These are phyloP conservation scores for Saturnispora bothae DNA, from an alignment of 805 yeast genomes.

Conservation along the genomic window DNA sequence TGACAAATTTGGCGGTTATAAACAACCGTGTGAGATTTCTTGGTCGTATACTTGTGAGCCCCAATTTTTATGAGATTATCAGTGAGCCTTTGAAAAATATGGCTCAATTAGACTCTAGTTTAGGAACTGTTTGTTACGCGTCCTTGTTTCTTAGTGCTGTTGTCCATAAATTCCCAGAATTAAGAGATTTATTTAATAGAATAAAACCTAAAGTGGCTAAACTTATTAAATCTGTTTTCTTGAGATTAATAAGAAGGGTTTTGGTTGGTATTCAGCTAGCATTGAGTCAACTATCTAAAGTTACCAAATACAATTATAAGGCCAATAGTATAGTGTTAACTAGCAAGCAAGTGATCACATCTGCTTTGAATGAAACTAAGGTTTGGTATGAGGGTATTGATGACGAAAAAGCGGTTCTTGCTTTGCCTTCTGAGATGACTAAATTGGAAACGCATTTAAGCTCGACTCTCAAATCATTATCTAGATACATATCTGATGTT, in stretches of 20 bases:
- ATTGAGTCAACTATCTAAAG: background rate
- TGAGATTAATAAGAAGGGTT: background rate
- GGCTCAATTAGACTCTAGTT: slow-evolving; percentile 21
- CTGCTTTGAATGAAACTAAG: background rate
- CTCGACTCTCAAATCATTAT: slow-evolving; percentile 16
- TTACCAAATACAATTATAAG: background rate
- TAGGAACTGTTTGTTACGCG: slow-evolving; percentile 27
- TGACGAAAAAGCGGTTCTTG: background rate
- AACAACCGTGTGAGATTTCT: slow-evolving; percentile 11
- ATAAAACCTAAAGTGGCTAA: background rate
- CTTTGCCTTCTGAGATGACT: background rate
- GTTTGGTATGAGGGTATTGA: background rate
- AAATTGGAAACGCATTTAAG: background rate
- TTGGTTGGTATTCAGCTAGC: background rate
- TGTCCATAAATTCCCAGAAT: slow-evolving; percentile 6
- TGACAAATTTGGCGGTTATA: background rate
- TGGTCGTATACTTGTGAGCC: slow-evolving; percentile 15
- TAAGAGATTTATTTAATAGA: background rate
- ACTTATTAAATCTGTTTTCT: background rate
- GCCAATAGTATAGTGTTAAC: background rate
- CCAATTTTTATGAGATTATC: slow-evolving; percentile 22
- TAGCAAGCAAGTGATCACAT: background rate
- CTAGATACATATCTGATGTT: slow-evolving; percentile 26
- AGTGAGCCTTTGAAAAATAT: slow-evolving; percentile 21
- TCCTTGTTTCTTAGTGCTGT: slow-evolving; percentile 18